A percentile compares a stretch with the other conserved stretches of the same genome.
These are phyloP conservation scores for Candida lessepsii DNA, from an alignment of 805 yeast genomes.

Conservation along the genomic window DNA sequence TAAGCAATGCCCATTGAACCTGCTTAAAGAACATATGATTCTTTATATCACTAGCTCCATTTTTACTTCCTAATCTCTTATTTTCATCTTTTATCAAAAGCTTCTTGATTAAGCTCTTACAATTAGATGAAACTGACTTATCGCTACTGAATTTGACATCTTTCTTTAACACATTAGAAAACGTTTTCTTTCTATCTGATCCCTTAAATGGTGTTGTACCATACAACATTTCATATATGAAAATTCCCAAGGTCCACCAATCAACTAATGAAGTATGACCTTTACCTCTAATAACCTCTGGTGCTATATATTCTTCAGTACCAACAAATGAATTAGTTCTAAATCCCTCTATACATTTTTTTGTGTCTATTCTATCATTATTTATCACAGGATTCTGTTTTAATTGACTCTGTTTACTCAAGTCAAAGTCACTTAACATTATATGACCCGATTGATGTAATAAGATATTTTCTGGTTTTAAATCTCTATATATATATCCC, in stretches of 20 bases:
- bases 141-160: constrained; percentile 78
- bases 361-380: constrained; percentile 78
- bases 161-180: constrained; percentile 78
- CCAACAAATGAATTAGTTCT: constrained; percentile 98
- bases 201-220: constrained; percentile 98
- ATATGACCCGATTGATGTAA: constrained; percentile 97
- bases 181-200: constrained; percentile 80
- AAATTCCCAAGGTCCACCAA: constrained; percentile 98
- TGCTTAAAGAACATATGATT: constrained; percentile 87
- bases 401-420: constrained; percentile 82
- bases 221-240: constrained; percentile 89
- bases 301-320: constrained; percentile 98
- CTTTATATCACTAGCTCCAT: constrained; percentile 95
- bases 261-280: constrained; percentile 98
- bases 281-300: constrained; percentile 94
- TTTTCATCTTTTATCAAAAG: constrained; percentile 84
- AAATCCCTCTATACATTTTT: constrained; percentile 92
- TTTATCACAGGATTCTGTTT: constrained; percentile 71
- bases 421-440: constrained; percentile 94
- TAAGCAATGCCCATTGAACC: constrained; percentile 90
- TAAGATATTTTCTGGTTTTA: constrained; percentile 93
- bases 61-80: constrained; percentile 83
- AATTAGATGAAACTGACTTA: constrained; percentile 63
- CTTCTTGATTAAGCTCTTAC: constrained; percentile 78
- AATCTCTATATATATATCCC: constrained; percentile 96